A percentile compares a stretch with the other conserved stretches of the same genome.
These are phyloP conservation scores for Spathaspora gorwiae DNA, from an alignment of 805 yeast species.

Conservation along the genomic window DNA sequence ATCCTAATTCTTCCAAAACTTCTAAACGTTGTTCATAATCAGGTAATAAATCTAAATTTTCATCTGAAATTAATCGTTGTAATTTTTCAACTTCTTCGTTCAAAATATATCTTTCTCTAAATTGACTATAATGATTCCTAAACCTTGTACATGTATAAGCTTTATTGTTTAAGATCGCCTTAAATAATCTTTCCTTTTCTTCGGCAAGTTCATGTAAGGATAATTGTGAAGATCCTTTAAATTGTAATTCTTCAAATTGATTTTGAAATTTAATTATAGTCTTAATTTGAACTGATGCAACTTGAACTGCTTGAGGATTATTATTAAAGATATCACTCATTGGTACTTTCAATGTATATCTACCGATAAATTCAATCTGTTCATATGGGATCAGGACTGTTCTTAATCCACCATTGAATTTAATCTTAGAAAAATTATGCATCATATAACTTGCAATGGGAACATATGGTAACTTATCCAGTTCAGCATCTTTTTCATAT, in stretches of 20 bases:
- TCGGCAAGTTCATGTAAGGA: conserved; percentile 32
- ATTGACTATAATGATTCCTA: conserved; percentile 38
- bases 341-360: conserved; percentile 28
- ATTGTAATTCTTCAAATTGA: conserved; percentile 42
- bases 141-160: conserved; percentile 41
- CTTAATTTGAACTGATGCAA: conserved; percentile 31
- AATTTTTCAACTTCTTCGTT: conserved; percentile 50
- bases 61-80: conserved; percentile 69
- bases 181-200: conserved; percentile 31
- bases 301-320: conserved; percentile 28
- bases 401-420: conserved; percentile 27
- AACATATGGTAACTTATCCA: conserved; percentile 31
- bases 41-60: conserved; percentile 83
- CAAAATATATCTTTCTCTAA: conserved; percentile 43
- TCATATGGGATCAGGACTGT: conserved; percentile 37
- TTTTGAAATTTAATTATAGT: conserved; percentile 33
- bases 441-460: conserved; percentile 29
- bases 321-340: conserved; percentile 35
- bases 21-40: conserved; percentile 87
- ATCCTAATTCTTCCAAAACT: conserved; percentile 74
- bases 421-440: conserved; percentile 32
- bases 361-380: conserved; percentile 42
- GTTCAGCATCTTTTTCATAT: conserved; percentile 19
- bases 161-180: conserved; percentile 19
- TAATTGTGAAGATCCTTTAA: conserved; percentile 28